A percentile compares a stretch with the other conserved stretches of the same genome.
Conservation (phyloP, 768 basidiomycete species). For the Xerocomus spinulosus region DNA sequence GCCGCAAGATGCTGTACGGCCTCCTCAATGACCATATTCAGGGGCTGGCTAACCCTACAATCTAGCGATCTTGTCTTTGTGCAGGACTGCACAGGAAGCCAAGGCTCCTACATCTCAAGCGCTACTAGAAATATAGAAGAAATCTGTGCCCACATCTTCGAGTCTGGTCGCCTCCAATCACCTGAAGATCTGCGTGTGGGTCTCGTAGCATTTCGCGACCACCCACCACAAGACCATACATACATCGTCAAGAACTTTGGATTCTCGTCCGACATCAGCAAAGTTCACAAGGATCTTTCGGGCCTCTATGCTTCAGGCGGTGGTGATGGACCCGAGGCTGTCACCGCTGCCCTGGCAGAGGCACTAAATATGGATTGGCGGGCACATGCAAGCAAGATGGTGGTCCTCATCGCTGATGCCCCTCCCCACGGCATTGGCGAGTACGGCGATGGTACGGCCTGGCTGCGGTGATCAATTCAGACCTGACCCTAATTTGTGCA, state of each 20-base stretch:
- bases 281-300: constrained; percentile 81
- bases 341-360: constrained; percentile 89
- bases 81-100: constrained; percentile 92
- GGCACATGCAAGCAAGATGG: constrained; percentile 84
- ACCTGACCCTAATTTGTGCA: constrained; percentile 30
- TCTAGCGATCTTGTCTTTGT: constrained; percentile 88
- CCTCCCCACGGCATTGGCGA: constrained; percentile 98
- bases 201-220: constrained; percentile 92
- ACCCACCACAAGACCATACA: constrained; percentile 95
- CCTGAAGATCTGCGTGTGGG: constrained; percentile 89
- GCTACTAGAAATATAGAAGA: constrained; percentile 95
- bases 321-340: constrained; percentile 94
- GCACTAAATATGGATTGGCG: constrained; percentile 91
- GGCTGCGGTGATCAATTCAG: not conserved
- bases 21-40: constrained; percentile 5
- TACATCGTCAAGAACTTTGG: constrained; percentile 92
- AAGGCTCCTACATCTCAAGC: constrained; percentile 86
- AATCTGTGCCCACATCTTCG: constrained; percentile 92
- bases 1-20: constrained; percentile 73
- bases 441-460: constrained; percentile 80
- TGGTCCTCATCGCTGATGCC: constrained; percentile 94
- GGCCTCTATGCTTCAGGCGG: constrained; percentile 85
- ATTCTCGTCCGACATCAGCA: constrained; percentile 86
- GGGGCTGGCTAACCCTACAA: constrained; percentile 16
- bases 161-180: constrained; percentile 85